A percentile compares a stretch with the other conserved stretches of the same genome.
Conservation (phyloP, 352 stramenopile genomes). For the Phytopythium ostracodes region DNA sequence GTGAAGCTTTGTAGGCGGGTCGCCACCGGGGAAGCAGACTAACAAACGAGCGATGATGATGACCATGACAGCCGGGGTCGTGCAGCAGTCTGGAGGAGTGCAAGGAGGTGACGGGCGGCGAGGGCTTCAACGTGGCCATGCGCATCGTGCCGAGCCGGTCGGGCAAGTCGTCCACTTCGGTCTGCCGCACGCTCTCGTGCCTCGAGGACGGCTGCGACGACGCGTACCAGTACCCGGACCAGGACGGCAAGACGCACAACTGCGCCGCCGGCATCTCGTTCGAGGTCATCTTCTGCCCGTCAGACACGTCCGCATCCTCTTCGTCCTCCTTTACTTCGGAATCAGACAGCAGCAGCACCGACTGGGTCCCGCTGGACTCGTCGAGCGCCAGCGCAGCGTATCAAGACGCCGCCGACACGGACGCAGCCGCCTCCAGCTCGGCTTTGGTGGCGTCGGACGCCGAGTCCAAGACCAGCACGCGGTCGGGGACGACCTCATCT, state of each 20-base stretch:
- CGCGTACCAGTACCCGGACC: constrained; percentile 57
- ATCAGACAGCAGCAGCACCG: neutral
- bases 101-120: constrained; percentile 41
- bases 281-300: constrained; percentile 46
- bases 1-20: too few relatives aligned
- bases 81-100: constrained; percentile 51
- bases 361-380: constrained; percentile 3
- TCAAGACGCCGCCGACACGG: neutral
- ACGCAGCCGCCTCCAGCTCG: constrained; percentile 10
- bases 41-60: too few relatives aligned
- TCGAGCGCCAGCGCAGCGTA: neutral
- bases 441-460: neutral
- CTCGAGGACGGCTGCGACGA: constrained; percentile 47
- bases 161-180: constrained; percentile 3
- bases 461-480: neutral
- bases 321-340: neutral
- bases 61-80: constrained; percentile 21
- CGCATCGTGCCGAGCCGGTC: constrained; percentile 32
- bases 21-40: too few relatives aligned
- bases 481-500: neutral
- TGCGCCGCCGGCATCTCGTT: constrained; percentile 33
- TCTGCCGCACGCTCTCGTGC: constrained; percentile 46
- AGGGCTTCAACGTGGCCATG: constrained; percentile 69
- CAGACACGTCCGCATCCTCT: neutral
- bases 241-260: constrained; percentile 50